Evolutionary conservation across 2,329 filamentous ascomycete genomes (phyloP).

Genomic region (Helicocarpus griseus): DNA sequence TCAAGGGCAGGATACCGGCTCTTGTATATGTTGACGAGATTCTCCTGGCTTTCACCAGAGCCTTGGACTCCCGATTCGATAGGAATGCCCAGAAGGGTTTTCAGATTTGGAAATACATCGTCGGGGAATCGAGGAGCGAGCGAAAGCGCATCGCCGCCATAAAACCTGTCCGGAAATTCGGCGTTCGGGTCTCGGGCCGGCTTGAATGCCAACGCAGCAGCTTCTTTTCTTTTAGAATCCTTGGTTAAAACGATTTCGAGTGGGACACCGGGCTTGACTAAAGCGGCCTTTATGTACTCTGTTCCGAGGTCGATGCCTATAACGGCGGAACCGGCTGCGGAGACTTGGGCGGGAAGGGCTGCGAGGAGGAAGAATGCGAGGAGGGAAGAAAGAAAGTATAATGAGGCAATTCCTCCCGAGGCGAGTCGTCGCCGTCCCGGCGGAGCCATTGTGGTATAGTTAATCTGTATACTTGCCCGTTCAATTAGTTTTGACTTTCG

Average conservation of each 20-base stretch:
- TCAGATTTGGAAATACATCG: slow-evolving; percentile 92
- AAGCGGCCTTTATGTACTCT: slow-evolving; percentile 89
- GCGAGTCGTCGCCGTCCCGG: slow-evolving; percentile 35
- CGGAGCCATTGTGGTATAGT: slow-evolving; percentile 31
- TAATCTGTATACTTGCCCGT: not conserved
- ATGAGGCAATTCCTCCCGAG: slow-evolving; percentile 8
- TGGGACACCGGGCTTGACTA: slow-evolving; percentile 93
- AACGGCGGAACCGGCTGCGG: slow-evolving; percentile 62
- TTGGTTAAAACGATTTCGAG: slow-evolving; percentile 97
- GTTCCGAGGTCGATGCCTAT: slow-evolving; percentile 91
- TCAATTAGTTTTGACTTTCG: not conserved
- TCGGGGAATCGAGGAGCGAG: slow-evolving; percentile 78
- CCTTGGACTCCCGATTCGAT: slow-evolving; percentile 38
- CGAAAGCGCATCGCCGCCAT: slow-evolving; percentile 84
- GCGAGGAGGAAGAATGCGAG: slow-evolving; percentile 43
- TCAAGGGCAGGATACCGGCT: slow-evolving; percentile 69
- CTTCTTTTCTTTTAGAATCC: slow-evolving; percentile 93
- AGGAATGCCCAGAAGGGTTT: slow-evolving; percentile 72
- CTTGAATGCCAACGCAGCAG: slow-evolving; percentile 86
- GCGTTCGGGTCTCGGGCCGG: slow-evolving; percentile 58
- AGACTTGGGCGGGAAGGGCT: slow-evolving; percentile 46
- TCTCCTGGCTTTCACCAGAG: slow-evolving; percentile 23
- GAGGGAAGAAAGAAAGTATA: slow-evolving; percentile 31
- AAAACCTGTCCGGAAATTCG: slow-evolving; percentile 75
- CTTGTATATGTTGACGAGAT: slow-evolving; percentile 59